phyloP scores from a whole-genome alignment of 2,329 filamentous ascomycete genomes.

The Calonectria naviculata region DNA sequence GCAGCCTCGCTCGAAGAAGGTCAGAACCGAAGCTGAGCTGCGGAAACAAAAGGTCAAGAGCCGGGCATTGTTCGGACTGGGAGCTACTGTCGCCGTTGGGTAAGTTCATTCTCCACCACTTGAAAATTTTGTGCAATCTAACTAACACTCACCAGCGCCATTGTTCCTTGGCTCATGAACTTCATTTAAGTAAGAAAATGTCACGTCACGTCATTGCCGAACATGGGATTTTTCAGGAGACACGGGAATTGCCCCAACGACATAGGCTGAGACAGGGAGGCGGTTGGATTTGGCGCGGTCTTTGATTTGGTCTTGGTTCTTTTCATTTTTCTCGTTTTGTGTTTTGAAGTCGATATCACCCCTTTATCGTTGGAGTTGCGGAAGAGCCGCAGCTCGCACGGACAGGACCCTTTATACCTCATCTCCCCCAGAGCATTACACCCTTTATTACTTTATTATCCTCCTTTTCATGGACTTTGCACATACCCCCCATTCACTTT shows the following conservation, averaged over 20 bases:
- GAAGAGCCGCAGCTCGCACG: conserved; percentile 10
- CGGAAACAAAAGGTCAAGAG: conserved; percentile 89
- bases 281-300: conserved; percentile 42
- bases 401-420: conserved; percentile 9
- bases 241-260: conserved; percentile 27
- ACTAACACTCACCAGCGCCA: conserved; percentile 48
- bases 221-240: conserved; percentile 24
- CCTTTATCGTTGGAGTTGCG: conserved; percentile 8
- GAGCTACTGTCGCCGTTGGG: conserved; percentile 90
- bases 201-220: conserved; percentile 32
- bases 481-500: conserved; percentile 36
- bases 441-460: conserved; percentile 21
- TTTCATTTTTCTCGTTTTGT: conserved; percentile 26
- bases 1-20: conserved; percentile 75
- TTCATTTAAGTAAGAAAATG: conserved; percentile 56
- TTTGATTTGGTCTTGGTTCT: conserved; percentile 32
- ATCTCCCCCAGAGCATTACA: conserved; percentile 19
- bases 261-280: conserved; percentile 37
- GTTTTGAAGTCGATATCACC: conserved; percentile 21
- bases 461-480: conserved; percentile 25
- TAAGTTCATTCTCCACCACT: conserved; percentile 62
- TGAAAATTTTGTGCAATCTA: background rate
- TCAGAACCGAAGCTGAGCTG: conserved; percentile 82
- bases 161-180: conserved; percentile 64
- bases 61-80: conserved; percentile 86